Evolutionary conservation across 192 early-diverging fungal genomes (phyloP), one percentile per base, ranked within the genome.

Genomic region (Radiomyces spectabilis): DNA sequence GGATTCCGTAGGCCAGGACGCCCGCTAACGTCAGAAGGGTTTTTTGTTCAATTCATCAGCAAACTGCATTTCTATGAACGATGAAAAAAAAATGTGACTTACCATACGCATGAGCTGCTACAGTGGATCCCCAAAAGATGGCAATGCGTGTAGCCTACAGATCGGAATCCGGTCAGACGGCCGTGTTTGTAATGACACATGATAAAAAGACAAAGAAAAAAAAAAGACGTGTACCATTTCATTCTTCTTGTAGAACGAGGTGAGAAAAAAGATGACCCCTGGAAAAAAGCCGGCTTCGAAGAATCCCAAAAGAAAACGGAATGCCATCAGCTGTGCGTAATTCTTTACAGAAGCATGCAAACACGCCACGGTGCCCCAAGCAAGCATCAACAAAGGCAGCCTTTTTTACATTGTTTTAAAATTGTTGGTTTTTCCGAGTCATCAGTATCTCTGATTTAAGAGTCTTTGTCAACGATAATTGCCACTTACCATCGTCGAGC

Each of bases 281-380:
- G 62, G 62, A 38, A 65, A 65, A 37, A 65, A 65, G 2, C 62
- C 62, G 12, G 48, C 51, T 33, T 65, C 62, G 45, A 57, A 65
- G 10, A 65, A 52, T 1, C 62, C 62, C 33, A 65, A 18, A 22
- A 65, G 33, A 35, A 65, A 65, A 24, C 62, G 48, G 6, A 65
- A 27, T 13, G 42, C 30, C 32, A 65, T 42, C 32, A 65, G 27
- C 9, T 57, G 49, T 29, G 24, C 26, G 31, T 57, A 65, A 31
- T 39, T 56, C 13, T 33, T 44, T 34, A 57, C 62, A n/a, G 24
- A 16, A 1, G 62, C 55, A 57, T 65, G 62, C 16, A 51, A 34
- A 30, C 45, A 42, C 0, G 62, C 62, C 18, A 65, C 35, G 1
- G 55, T 45, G 15, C 62, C 62, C 62, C 62, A 65, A 18, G 51